Evolutionary conservation across 2,329 filamentous ascomycete genomes (phyloP).

Genomic region (Neonectria hederae): DNA sequence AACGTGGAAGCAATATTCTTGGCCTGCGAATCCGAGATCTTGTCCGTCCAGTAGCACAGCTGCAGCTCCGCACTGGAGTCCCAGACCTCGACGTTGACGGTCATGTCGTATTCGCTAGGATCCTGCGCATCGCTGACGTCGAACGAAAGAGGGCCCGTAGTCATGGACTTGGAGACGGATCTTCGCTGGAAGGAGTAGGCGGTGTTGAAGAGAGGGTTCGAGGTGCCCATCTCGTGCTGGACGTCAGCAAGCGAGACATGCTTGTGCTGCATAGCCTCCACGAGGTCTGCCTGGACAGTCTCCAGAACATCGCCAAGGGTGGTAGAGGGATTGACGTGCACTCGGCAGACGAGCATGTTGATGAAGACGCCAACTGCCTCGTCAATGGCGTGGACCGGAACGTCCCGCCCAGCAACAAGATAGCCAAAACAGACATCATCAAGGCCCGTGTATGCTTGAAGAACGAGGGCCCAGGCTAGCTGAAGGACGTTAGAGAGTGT

Average conservation of each 20-base stretch:
- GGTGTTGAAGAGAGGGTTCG: conserved; percentile 33
- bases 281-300: conserved; percentile 13
- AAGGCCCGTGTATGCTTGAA: neutral
- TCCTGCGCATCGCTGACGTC: conserved; percentile 27
- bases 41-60: conserved; percentile 39
- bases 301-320: neutral
- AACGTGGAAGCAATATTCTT: conserved; percentile 32
- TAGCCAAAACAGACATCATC: neutral
- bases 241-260: conserved; percentile 23
- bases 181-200: conserved; percentile 36
- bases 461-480: neutral
- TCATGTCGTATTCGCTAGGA: conserved; percentile 35
- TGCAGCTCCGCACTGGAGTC: conserved; percentile 30
- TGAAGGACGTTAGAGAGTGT: neutral
- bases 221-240: neutral
- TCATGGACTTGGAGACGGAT: conserved; percentile 27
- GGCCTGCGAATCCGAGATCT: conserved; percentile 31
- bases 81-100: conserved; percentile 37
- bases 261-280: conserved; percentile 18
- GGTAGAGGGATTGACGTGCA: neutral
- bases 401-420: neutral
- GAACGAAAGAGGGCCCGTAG: conserved; percentile 22
- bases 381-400: neutral
- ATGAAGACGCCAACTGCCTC: conserved; percentile 18
- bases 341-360: conserved; percentile 29